These are phyloP conservation scores for Pneumocystis sp. DNA, from an alignment of 1,139 yeast genomes.

Conservation along the genomic window DNA sequence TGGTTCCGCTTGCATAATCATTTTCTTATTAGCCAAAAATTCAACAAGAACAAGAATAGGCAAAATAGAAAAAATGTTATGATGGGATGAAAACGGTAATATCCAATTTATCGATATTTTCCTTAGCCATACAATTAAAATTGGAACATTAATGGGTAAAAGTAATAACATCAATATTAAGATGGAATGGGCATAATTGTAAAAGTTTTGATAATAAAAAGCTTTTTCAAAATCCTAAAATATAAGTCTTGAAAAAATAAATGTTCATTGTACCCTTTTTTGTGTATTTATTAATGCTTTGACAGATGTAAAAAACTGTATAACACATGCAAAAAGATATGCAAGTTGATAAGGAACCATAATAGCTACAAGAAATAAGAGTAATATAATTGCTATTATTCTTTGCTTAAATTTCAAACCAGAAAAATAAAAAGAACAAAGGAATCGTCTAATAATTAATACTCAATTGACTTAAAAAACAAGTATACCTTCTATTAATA, in stretches of 20 bases:
- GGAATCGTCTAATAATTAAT: neutral
- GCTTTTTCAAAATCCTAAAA: conserved; percentile 2
- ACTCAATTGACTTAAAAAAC: neutral
- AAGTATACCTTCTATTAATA: neutral
- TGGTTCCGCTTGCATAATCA: conserved; percentile 20
- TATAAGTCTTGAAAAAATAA: neutral
- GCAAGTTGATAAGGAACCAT: conserved; percentile 73
- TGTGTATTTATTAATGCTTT: neutral
- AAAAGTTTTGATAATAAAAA: conserved; percentile 9
- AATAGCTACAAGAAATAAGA: conserved; percentile 35
- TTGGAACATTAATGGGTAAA: conserved; percentile 23
- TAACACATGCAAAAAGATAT: conserved; percentile 39
- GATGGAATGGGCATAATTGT: conserved; percentile 19
- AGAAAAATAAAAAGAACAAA: neutral
- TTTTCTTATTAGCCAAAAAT: conserved; percentile 18
- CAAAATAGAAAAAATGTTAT: conserved; percentile 21
- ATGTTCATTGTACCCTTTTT: conserved; percentile 3
- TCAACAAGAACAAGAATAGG: conserved; percentile 23
- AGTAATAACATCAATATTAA: conserved; percentile 22
- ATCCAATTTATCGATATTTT: conserved; percentile 21
- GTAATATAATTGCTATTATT: conserved; percentile 21
- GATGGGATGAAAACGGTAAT: conserved; percentile 21
- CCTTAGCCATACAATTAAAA: conserved; percentile 25
- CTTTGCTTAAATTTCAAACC: conserved; percentile 9
- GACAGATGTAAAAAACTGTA: conserved; percentile 23